phyloP scores from a whole-genome alignment of 2,329 filamentous ascomycete genomes.

The Fusarium subglutinans region DNA sequence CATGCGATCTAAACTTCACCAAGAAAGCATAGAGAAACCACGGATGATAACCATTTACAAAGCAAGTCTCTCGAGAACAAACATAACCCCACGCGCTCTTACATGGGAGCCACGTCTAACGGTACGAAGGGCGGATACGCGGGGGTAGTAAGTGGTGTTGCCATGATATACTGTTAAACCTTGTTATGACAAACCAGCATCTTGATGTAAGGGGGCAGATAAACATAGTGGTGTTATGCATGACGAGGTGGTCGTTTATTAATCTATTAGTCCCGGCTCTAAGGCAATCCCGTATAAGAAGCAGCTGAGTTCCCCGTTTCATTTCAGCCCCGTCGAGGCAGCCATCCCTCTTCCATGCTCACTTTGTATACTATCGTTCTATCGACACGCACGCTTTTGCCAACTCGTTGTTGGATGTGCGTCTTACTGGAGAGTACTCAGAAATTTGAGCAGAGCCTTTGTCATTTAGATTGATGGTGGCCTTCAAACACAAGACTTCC shows the following conservation, averaged over 20 bases:
- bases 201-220: slow-evolving; percentile 8
- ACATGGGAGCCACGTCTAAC: slow-evolving; percentile 16
- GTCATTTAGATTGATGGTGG: background rate
- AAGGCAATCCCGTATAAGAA: background rate
- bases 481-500: background rate
- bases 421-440: background rate
- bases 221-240: slow-evolving; percentile 4
- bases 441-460: background rate
- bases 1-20: background rate
- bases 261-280: background rate
- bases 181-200: slow-evolving; percentile 13
- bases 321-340: background rate
- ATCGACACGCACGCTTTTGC: background rate
- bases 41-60: background rate
- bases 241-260: background rate
- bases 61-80: background rate
- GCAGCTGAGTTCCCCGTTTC: background rate
- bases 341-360: background rate
- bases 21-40: background rate
- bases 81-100: slow-evolving; percentile 13
- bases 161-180: slow-evolving; percentile 11
- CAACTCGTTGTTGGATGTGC: background rate
- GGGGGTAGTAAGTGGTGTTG: slow-evolving; percentile 13
- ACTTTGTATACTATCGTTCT: background rate
- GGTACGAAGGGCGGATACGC: slow-evolving; percentile 8